Evolutionary conservation across 2,329 filamentous ascomycete genomes (phyloP).

Genomic region (Exophiala alcalophila): DNA sequence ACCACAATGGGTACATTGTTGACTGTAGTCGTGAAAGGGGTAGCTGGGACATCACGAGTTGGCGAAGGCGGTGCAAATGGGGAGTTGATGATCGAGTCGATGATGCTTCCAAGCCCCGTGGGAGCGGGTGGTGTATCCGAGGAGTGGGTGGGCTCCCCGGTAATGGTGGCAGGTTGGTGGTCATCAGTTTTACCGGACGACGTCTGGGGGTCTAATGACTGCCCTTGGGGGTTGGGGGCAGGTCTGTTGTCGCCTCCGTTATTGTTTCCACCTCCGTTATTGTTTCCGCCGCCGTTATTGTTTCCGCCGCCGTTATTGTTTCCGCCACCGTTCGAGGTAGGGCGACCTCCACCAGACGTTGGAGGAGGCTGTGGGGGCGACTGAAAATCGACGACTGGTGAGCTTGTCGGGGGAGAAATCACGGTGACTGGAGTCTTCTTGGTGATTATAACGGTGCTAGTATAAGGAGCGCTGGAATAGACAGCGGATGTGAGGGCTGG

Average conservation of each 20-base stretch:
- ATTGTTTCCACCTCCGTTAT: not conserved
- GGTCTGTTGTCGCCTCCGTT: slow-evolving; percentile 7
- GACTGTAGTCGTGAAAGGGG: slow-evolving; percentile 21
- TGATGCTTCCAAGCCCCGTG: slow-evolving; percentile 23
- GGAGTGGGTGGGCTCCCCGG: too few relatives aligned
- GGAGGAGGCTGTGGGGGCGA: slow-evolving; percentile 7
- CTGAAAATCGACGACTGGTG: slow-evolving; percentile 21
- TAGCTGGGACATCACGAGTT: not conserved
- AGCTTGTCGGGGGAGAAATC: slow-evolving; percentile 13
- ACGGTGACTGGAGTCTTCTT: slow-evolving; percentile 31
- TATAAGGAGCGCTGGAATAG: slow-evolving; percentile 25
- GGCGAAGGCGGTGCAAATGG: slow-evolving; percentile 19
- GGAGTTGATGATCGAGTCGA: slow-evolving; percentile 26
- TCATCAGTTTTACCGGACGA: too few relatives aligned
- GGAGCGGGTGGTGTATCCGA: too few relatives aligned
- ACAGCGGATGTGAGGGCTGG: slow-evolving; percentile 6
- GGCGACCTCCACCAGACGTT: not conserved
- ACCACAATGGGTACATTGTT: slow-evolving; percentile 25
- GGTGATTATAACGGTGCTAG: slow-evolving; percentile 30
- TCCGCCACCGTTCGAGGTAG: not conserved
- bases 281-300: slow-evolving; percentile 1
- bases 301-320: slow-evolving; percentile 8
- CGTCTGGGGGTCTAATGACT: too few relatives aligned
- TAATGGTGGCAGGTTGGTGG: too few relatives aligned
- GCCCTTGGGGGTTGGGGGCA: not conserved